phyloP scores from a whole-genome alignment of 2,329 filamentous ascomycete species.

The Clonostachys rhizophaga region DNA sequence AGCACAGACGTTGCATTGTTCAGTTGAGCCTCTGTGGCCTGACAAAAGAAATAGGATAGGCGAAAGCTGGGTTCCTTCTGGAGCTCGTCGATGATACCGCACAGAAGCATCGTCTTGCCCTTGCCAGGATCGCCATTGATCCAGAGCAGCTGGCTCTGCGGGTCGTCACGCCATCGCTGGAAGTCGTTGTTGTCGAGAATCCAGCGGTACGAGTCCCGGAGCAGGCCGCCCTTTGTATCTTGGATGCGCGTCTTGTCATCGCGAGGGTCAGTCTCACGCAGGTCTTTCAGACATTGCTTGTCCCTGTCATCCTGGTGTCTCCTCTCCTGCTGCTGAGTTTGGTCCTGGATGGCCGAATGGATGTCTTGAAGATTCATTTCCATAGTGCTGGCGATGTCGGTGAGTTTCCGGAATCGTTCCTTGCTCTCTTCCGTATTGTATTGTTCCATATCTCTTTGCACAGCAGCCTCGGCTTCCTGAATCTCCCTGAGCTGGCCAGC shows the following conservation, averaged over 20 bases:
- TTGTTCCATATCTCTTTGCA: slow-evolving; percentile 3
- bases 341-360: not conserved
- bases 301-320: not conserved
- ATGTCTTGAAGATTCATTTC: slow-evolving; percentile 1
- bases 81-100: slow-evolving; percentile 16
- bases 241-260: slow-evolving; percentile 7
- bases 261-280: slow-evolving; percentile 2
- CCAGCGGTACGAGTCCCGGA: slow-evolving; percentile 24
- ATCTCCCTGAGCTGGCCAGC: slow-evolving; percentile 16
- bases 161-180: slow-evolving; percentile 5
- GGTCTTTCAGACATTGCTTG: not conserved
- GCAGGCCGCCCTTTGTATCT: slow-evolving; percentile 21
- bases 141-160: slow-evolving; percentile 24
- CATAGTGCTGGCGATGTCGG: not conserved
- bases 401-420: not conserved
- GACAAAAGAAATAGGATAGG: slow-evolving; percentile 30
- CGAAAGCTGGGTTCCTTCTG: not conserved
- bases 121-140: slow-evolving; percentile 32
- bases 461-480: slow-evolving; percentile 13
- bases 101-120: slow-evolving; percentile 38
- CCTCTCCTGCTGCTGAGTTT: not conserved
- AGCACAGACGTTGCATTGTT: slow-evolving; percentile 33
- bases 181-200: slow-evolving; percentile 19
- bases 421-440: slow-evolving; percentile 7
- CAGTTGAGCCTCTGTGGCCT: slow-evolving; percentile 25